These are phyloP conservation scores for Phaseolus lunatus DNA, from an alignment of 306 rosid species.

Conservation along the genomic window DNA sequence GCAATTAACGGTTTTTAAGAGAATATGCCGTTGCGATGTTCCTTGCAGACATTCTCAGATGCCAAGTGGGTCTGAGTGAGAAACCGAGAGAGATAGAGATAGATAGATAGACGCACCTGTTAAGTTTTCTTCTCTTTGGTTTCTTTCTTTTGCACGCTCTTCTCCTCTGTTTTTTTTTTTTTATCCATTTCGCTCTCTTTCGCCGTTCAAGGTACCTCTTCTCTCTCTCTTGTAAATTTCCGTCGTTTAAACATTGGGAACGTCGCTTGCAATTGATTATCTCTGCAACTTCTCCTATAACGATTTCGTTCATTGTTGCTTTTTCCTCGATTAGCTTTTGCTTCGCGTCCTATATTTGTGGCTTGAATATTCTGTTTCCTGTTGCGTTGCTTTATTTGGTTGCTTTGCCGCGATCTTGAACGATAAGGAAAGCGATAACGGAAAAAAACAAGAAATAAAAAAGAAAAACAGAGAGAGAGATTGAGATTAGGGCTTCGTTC, in stretches of 20 bases:
- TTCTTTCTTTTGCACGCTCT: constrained; percentile 28
- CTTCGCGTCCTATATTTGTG: constrained; percentile 1
- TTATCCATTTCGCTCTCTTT: constrained; percentile 23
- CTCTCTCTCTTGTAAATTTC: background rate
- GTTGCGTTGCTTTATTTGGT: constrained; percentile 6
- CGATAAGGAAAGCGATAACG: background rate
- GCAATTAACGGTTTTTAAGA: constrained; percentile 5
- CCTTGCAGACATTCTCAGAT: constrained; percentile 61
- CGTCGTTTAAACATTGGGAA: constrained; percentile 16
- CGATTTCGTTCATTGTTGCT: background rate
- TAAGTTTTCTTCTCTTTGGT: constrained; percentile 5
- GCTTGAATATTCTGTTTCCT: constrained; percentile 33
- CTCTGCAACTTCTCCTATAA: constrained; percentile 3
- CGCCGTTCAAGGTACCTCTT: background rate
- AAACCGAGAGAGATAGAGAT: background rate
- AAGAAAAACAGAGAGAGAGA: background rate
- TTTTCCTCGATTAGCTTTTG: background rate
- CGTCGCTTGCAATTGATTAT: constrained; percentile 10
- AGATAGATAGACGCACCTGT: constrained; percentile 10
- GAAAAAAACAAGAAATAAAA: too few species aligned
- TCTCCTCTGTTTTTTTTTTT: constrained; percentile 31
- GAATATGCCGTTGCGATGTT: constrained; percentile 61
- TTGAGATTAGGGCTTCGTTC: constrained; percentile 46
- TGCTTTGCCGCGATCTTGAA: constrained; percentile 4
- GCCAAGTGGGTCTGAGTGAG: constrained; percentile 44